Evolutionary conservation across 1,284 basidiomycete species (phyloP).

Genomic region (Sanghuangporus sanghuang): DNA sequence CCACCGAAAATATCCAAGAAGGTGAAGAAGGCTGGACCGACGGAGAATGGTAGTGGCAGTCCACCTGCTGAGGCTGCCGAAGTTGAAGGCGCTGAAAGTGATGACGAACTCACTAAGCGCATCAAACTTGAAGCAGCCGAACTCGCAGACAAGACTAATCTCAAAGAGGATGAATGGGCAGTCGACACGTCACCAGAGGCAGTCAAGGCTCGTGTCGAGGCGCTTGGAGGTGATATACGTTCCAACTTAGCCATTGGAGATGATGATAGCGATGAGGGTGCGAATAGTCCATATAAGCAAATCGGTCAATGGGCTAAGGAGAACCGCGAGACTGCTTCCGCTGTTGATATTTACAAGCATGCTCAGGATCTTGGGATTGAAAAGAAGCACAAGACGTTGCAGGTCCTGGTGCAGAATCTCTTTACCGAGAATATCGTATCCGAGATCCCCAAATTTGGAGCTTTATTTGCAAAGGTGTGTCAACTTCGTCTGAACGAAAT

Average conservation of each 20-base stretch:
- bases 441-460: slow-evolving; percentile 70
- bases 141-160: slow-evolving; percentile 53
- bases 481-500: not conserved
- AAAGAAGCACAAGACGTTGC: slow-evolving; percentile 92
- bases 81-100: slow-evolving; percentile 58
- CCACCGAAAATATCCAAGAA: slow-evolving; percentile 88
- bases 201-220: slow-evolving; percentile 81
- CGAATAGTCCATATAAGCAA: slow-evolving; percentile 79
- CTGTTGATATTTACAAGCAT: slow-evolving; percentile 80
- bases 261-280: slow-evolving; percentile 87
- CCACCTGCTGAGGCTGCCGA: slow-evolving; percentile 36
- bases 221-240: slow-evolving; percentile 62
- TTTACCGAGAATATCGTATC: slow-evolving; percentile 75
- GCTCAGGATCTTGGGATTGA: slow-evolving; percentile 90
- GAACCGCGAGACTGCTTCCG: slow-evolving; percentile 52
- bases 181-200: slow-evolving; percentile 91
- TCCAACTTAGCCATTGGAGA: slow-evolving; percentile 59
- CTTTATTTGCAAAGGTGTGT: slow-evolving; percentile 79
- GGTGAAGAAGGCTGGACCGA: slow-evolving; percentile 51
- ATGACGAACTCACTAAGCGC: slow-evolving; percentile 78
- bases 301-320: slow-evolving; percentile 88
- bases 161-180: slow-evolving; percentile 81
- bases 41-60: slow-evolving; percentile 35
- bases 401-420: slow-evolving; percentile 83
- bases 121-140: slow-evolving; percentile 85